Evolutionary conservation across 2,329 filamentous ascomycete species (phyloP).

Genomic region (Neurospora crassa): DNA sequence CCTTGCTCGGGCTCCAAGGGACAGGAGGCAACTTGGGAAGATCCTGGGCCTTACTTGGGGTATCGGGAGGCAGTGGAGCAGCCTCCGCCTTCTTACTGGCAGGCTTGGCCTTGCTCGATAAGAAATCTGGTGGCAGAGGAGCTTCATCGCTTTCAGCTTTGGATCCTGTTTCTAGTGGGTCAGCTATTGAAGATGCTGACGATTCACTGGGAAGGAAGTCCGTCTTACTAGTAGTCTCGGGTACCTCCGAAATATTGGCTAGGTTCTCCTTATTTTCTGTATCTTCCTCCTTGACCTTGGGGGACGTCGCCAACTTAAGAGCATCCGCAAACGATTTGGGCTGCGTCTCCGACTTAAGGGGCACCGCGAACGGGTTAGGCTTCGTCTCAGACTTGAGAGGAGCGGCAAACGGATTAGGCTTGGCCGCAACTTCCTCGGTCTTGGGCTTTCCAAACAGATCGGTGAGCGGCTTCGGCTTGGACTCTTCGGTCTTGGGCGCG

Average conservation of each 20-base stretch:
- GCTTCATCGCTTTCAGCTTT: conserved; percentile 21
- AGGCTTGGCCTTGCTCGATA: conserved; percentile 9
- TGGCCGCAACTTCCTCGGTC: background rate
- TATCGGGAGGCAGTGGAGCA: conserved; percentile 21
- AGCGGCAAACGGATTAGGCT: background rate
- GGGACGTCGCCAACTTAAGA: conserved; percentile 11
- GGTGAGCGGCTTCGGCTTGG: conserved; percentile 16
- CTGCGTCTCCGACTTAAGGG: background rate
- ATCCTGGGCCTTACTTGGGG: conserved; percentile 8
- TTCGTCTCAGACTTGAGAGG: background rate
- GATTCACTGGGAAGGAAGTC: conserved; percentile 22
- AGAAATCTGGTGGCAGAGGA: conserved; percentile 19
- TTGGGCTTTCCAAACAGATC: conserved; percentile 14
- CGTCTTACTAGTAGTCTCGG: conserved; percentile 45
- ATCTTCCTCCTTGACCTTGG: conserved; percentile 29
- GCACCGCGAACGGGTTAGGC: background rate
- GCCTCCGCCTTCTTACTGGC: conserved; percentile 12
- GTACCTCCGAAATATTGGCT: conserved; percentile 24
- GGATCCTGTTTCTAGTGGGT: conserved; percentile 24
- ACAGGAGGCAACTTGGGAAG: conserved; percentile 13
- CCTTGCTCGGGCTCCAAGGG: conserved; percentile 26
- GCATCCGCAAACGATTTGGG: background rate
- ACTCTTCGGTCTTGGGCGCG: conserved; percentile 20
- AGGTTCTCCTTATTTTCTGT: conserved; percentile 24
- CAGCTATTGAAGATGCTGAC: background rate